A percentile compares a stretch with the other conserved stretches of the same genome.
These are phyloP conservation scores for Aspergillus intermedius DNA, from an alignment of 2,329 filamentous ascomycete species.

Conservation along the genomic window DNA sequence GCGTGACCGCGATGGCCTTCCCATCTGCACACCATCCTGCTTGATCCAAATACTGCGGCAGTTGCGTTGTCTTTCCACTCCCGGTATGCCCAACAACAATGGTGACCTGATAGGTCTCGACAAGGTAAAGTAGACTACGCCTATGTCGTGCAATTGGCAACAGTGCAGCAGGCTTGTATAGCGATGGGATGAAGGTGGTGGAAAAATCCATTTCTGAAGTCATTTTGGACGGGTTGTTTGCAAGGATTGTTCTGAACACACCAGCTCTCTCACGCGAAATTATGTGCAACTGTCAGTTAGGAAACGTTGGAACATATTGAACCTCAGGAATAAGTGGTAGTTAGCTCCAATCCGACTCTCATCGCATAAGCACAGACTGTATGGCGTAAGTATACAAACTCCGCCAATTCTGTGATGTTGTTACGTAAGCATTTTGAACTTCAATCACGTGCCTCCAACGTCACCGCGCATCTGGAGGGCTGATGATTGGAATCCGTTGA, in stretches of 20 bases:
- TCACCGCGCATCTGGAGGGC: conserved; percentile 1
- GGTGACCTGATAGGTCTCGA: conserved; percentile 77
- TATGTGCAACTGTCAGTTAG: not conserved
- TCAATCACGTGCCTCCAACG: conserved; percentile 4
- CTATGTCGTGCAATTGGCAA: conserved; percentile 82
- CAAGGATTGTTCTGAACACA: not conserved
- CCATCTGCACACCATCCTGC: conserved; percentile 84
- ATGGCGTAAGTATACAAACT: not conserved
- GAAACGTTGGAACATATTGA: not conserved
- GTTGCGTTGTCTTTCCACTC: conserved; percentile 91
- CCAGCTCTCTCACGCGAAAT: not conserved
- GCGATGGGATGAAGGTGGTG: conserved; percentile 60
- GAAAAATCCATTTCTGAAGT: conserved; percentile 40
- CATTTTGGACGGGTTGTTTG: conserved; percentile 22
- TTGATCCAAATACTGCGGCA: conserved; percentile 82
- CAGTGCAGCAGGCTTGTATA: conserved; percentile 77
- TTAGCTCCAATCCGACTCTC: too few species aligned
- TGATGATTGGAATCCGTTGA: conserved; percentile 4
- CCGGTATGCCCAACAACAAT: conserved; percentile 92
- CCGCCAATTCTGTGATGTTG: not conserved
- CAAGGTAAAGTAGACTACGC: conserved; percentile 71
- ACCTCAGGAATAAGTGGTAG: too few species aligned
- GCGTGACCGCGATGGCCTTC: conserved; percentile 79
- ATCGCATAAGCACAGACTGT: too few species aligned
- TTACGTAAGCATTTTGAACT: not conserved